Evolutionary conservation across 1,139 yeast species (phyloP), one percentile per base, ranked within the genome.

Genomic region (Nakaseomyces sp.): DNA sequence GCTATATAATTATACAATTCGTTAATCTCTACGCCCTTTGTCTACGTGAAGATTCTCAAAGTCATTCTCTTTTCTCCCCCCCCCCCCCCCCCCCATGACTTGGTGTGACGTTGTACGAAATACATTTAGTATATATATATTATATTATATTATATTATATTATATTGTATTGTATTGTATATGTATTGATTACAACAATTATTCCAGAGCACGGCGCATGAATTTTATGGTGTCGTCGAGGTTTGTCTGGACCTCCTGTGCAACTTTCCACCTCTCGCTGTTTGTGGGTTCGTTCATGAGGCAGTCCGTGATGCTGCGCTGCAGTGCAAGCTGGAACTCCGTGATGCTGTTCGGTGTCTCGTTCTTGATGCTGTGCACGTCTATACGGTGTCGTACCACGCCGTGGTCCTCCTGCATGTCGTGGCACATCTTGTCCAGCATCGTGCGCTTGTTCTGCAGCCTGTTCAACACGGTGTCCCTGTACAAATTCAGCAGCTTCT

Each of bases 201-300:
- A 59, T 38, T 60, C 65, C 24, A 61, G 45, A 20, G 64, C 64
- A 26, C 64, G 47, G 40, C 64, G 50, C 57, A 61, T 61, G 47
- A 61, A 61, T 43, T 56, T 60, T 4, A 61, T 61, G 1, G 64
- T 61, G 43, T 60, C 64, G 40, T 60, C 63, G 20, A 61, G 46
- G 43, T 61, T 62, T 4, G 45, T 30, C 43, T 61, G 65, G 9
- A 59, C 53, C 30, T 58, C 61, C 24, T 50, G 43, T 4, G 61
- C 63, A 7, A 50, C 47, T 15, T 44, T 43, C 58, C 61, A 57
- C 5, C 52, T 50, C 5, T 40, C 44, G 30, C 52, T 48, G 19
- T 57, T 61, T 3, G 49, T 50, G 16, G 43, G 47, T 30, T 51
- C 47, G 33, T 50, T 45, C 59, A 60, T 58, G 5, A 57, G 48